Percentiles rank a stretch among this genome's conserved stretches.
These are phyloP conservation scores for Beauveria scarabaeidicola DNA, from an alignment of 2,329 filamentous ascomycete species.

Conservation along the genomic window DNA sequence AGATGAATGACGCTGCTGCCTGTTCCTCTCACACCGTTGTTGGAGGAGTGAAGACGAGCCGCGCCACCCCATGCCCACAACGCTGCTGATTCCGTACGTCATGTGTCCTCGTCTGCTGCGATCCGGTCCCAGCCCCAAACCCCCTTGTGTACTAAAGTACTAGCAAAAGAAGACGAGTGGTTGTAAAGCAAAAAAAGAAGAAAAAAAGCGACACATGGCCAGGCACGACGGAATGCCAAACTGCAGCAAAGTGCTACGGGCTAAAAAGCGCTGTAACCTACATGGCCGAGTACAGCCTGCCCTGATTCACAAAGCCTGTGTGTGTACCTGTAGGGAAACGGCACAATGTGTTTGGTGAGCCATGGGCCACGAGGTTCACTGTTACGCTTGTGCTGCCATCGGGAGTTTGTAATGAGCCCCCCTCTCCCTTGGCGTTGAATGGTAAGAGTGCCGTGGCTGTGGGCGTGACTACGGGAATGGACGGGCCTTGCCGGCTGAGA, in stretches of 20 bases:
- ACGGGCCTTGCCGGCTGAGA: neutral
- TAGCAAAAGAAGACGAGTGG: neutral
- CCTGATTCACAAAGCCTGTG: neutral
- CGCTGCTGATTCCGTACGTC: slow-evolving; percentile 7
- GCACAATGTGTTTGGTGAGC: neutral
- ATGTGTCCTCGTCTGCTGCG: slow-evolving; percentile 9
- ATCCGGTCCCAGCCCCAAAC: neutral
- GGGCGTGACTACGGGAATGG: slow-evolving; percentile 1
- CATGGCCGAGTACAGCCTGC: slow-evolving; percentile 2
- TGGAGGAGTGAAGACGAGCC: neutral
- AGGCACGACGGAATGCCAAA: neutral
- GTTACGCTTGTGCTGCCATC: neutral
- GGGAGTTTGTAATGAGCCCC: neutral
- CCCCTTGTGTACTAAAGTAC: neutral
- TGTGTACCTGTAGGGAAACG: no score
- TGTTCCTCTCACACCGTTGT: neutral
- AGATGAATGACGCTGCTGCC: neutral
- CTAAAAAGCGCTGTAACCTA: neutral
- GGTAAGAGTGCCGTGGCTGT: neutral
- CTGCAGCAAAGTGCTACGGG: neutral
- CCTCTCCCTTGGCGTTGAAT: neutral
- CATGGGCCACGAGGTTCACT: neutral
- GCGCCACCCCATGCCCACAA: neutral
- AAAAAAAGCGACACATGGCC: neutral
- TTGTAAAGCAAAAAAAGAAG: neutral